A percentile compares a stretch with the other conserved stretches of the same genome.
phyloP scores from a whole-genome alignment of 257 asterid species.

The Penstemon eatonii region DNA sequence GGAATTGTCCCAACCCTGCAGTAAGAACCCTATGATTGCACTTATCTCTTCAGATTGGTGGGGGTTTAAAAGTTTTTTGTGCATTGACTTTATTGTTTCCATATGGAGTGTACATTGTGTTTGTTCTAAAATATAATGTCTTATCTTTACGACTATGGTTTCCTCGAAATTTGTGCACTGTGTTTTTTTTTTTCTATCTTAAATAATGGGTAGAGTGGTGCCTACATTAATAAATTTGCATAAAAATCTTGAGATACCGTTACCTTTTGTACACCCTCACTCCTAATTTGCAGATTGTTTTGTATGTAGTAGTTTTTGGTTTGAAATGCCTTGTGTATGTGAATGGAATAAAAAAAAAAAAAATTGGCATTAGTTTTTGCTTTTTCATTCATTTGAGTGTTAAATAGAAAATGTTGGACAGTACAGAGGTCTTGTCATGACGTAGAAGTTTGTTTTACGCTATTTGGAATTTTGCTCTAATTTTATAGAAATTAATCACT shows the following conservation, averaged over 20 bases:
- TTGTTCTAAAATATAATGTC: too few relatives aligned
- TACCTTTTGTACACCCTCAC: background rate
- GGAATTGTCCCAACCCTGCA: slow-evolving; percentile 87
- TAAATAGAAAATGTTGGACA: background rate
- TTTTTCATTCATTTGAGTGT: slow-evolving; percentile 17
- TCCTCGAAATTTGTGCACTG: too few relatives aligned
- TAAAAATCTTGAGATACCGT: background rate
- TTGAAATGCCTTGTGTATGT: background rate
- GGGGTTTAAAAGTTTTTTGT: too few relatives aligned
- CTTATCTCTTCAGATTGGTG: too few relatives aligned
- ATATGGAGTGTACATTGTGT: too few relatives aligned
- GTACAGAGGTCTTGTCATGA: background rate
- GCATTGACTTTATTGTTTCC: too few relatives aligned
- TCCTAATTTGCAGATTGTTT: background rate
- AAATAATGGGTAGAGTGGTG: too few relatives aligned
- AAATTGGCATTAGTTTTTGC: background rate
- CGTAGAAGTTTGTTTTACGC: slow-evolving; percentile 2
- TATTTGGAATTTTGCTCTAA: background rate
- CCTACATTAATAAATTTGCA: too few relatives aligned
- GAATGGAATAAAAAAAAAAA: slow-evolving; percentile 10
- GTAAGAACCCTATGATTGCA: slow-evolving; percentile 35
- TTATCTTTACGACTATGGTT: too few relatives aligned
- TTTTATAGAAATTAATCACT: background rate
- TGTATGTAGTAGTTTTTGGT: background rate
- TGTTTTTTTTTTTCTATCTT: too few relatives aligned